Conservation (phyloP, 164 flowering plant genomes). For the Dillenia suffruticosa region DNA sequence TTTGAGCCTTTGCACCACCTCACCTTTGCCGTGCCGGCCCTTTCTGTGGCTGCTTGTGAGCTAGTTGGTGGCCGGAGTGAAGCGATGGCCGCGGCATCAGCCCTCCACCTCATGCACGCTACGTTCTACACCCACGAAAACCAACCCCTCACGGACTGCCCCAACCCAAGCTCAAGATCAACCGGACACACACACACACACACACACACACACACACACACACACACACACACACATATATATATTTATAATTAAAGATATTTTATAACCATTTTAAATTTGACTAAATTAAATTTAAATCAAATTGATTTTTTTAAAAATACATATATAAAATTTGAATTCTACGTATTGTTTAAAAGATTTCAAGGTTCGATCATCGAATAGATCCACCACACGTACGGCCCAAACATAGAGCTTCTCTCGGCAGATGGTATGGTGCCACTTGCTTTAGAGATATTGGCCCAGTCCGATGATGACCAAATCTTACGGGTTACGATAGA, state of each 20-base stretch:
- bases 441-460: constrained; percentile 45
- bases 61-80: constrained; percentile 52
- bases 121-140: constrained; percentile 40
- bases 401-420: constrained; percentile 50
- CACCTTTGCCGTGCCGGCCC: constrained; percentile 50
- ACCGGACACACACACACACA: constrained; percentile 14
- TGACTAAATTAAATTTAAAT: too few species aligned
- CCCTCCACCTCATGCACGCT: constrained; percentile 52
- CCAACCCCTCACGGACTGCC: constrained; percentile 26
- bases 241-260: too few species aligned
- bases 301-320: too few species aligned
- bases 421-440: constrained; percentile 47
- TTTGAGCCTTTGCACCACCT: constrained; percentile 59
- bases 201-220: too few species aligned
- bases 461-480: constrained; percentile 26
- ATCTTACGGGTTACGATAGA: constrained; percentile 49
- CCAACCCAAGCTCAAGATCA: constrained; percentile 5
- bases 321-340: too few species aligned
- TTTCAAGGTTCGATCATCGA: too few species aligned
- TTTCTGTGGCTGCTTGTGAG: constrained; percentile 64
- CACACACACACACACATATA: too few species aligned
- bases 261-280: too few species aligned
- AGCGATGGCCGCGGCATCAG: constrained; percentile 57
- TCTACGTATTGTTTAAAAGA: too few species aligned
- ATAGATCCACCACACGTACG: constrained; percentile 18